Evolutionary conservation across 2,329 filamentous ascomycete genomes (phyloP).

Genomic region (Clonostachys solani): DNA sequence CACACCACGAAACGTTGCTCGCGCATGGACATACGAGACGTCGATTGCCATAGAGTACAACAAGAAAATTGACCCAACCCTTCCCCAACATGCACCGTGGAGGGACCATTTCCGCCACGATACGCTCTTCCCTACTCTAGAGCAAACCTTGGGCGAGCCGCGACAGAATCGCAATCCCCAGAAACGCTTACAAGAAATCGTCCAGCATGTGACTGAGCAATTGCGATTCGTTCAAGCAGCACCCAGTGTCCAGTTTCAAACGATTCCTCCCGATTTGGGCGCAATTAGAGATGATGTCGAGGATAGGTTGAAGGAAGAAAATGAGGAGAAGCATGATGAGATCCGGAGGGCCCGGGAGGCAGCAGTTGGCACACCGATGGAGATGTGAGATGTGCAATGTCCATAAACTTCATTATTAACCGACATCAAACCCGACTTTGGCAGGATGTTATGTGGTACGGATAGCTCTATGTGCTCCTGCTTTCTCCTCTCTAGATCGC

Average conservation of each 20-base stretch:
- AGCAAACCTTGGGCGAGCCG: constrained; percentile 63
- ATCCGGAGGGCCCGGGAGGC: constrained; percentile 50
- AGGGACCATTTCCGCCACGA: constrained; percentile 85
- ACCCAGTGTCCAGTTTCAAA: constrained; percentile 81
- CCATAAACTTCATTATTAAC: too few species aligned
- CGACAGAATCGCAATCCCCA: constrained; percentile 74
- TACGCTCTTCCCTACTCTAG: constrained; percentile 83
- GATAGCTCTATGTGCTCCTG: too few species aligned
- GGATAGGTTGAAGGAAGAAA: constrained; percentile 59
- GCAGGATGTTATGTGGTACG: too few species aligned
- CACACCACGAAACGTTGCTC: constrained; percentile 92
- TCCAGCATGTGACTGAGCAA: constrained; percentile 78
- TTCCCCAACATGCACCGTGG: constrained; percentile 80
- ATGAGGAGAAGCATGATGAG: constrained; percentile 49
- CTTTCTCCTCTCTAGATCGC: too few species aligned
- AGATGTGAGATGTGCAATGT: constrained; percentile 26
- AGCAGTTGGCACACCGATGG: constrained; percentile 53
- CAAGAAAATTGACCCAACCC: constrained; percentile 63
- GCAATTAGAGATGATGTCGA: constrained; percentile 67
- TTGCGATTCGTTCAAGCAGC: constrained; percentile 79
- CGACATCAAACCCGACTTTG: too few species aligned
- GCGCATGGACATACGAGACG: constrained; percentile 96
- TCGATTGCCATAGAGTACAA: constrained; percentile 78
- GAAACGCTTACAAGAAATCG: constrained; percentile 71
- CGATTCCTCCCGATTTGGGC: constrained; percentile 73